Evolutionary conservation across 2,329 filamentous ascomycete species (phyloP).

Genomic region (Trichoderma hamatum): DNA sequence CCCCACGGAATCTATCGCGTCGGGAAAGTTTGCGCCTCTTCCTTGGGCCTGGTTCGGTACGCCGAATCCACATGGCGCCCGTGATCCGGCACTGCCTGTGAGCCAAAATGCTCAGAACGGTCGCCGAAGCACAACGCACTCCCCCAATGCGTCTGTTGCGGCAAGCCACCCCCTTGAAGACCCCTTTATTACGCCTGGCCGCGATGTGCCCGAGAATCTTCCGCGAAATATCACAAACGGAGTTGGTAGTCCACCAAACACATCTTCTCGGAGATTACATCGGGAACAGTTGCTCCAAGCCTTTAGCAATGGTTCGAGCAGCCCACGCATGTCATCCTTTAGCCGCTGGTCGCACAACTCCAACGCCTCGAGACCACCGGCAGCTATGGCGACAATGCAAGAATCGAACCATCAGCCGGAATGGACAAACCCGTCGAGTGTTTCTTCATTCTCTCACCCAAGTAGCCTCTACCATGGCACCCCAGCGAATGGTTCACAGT

Average conservation of each 20-base stretch:
- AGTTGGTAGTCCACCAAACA: constrained; percentile 11
- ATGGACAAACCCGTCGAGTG: constrained; percentile 36
- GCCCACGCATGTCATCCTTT: constrained; percentile 39
- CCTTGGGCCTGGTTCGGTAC: constrained; percentile 57
- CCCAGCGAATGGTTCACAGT: constrained; percentile 38
- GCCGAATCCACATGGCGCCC: constrained; percentile 38
- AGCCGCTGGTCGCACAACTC: constrained; percentile 38
- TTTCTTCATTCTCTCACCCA: constrained; percentile 49
- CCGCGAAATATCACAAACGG: constrained; percentile 20
- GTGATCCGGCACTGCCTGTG: constrained; percentile 30
- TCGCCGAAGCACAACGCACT: constrained; percentile 6
- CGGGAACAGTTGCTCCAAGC: constrained; percentile 43
- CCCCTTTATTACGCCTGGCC: constrained; percentile 38
- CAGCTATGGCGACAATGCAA: constrained; percentile 31
- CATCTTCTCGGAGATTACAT: constrained; percentile 38
- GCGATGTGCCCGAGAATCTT: constrained; percentile 23
- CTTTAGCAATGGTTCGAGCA: constrained; percentile 34
- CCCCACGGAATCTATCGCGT: constrained; percentile 36
- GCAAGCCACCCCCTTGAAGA: constrained; percentile 35
- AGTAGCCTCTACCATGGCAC: constrained; percentile 57
- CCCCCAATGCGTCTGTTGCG: constrained; percentile 8
- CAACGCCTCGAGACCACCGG: constrained; percentile 29
- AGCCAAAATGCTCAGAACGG: constrained; percentile 36
- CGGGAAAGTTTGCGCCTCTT: constrained; percentile 44
- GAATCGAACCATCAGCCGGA: constrained; percentile 27